Conservation (phyloP, 805 yeast genomes). For the Maudiozyma barnettii region DNA sequence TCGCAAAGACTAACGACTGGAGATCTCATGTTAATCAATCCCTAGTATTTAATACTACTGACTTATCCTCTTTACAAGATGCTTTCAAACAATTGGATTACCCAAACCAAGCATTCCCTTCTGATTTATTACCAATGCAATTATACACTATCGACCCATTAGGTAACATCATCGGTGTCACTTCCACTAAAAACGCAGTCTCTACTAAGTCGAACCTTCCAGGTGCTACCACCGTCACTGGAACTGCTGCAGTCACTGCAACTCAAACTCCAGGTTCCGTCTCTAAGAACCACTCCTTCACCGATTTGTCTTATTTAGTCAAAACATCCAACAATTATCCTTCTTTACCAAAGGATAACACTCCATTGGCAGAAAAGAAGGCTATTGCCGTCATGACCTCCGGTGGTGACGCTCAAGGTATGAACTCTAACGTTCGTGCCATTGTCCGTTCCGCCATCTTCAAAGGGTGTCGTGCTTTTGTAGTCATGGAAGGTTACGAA, state of each 20-base stretch:
- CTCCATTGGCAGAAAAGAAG: constrained; percentile 16
- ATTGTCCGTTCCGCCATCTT: constrained; percentile 60
- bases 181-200: constrained; percentile 49
- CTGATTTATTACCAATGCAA: constrained; percentile 65
- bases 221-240: constrained; percentile 2
- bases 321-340: constrained; percentile 14
- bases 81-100: constrained; percentile 22
- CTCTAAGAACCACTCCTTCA: constrained; percentile 17
- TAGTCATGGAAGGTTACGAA: constrained; percentile 64
- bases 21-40: constrained; percentile 36
- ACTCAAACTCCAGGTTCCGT: constrained; percentile 4
- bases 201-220: constrained; percentile 32
- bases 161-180: constrained; percentile 75
- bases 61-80: constrained; percentile 21
- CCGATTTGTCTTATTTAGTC: constrained; percentile 15
- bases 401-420: constrained; percentile 78
- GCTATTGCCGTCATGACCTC: constrained; percentile 72
- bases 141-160: constrained; percentile 74
- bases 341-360: constrained; percentile 12
- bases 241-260: constrained; percentile 1
- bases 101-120: constrained; percentile 55
- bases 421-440: constrained; percentile 70
- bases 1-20: constrained; percentile 35
- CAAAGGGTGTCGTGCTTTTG: constrained; percentile 57
- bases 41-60: constrained; percentile 30